Evolutionary conservation across 495 filamentous ascomycete genomes (phyloP).

Genomic region (Daldinia bambusicola): DNA sequence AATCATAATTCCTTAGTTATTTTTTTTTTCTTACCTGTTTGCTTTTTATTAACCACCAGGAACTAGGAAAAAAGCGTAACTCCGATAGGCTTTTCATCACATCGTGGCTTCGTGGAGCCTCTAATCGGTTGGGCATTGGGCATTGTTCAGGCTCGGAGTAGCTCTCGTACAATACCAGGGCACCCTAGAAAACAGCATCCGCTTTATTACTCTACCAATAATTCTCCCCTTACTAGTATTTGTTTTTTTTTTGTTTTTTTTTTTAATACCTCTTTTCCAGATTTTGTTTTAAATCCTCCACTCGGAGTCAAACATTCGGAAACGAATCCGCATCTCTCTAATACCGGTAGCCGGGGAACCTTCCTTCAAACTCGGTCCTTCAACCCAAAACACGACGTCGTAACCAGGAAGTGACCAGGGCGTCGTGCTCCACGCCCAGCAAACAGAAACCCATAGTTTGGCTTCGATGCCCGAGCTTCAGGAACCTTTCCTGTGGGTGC

Average conservation of each 20-base stretch:
- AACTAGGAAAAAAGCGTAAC: conserved; percentile 5
- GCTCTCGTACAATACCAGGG: neutral
- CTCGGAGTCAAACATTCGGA: conserved; percentile 15
- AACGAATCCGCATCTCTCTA: conserved; percentile 11
- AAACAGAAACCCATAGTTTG: conserved; percentile 25
- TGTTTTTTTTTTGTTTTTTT: neutral
- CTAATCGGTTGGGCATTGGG: conserved; percentile 13
- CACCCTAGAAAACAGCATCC: neutral
- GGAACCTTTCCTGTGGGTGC: conserved; percentile 24
- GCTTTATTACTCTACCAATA: neutral
- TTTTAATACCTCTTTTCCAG: too few relatives aligned
- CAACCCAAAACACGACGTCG: conserved; percentile 12
- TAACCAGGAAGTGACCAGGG: conserved; percentile 12
- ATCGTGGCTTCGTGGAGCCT: conserved; percentile 11
- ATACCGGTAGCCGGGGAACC: conserved; percentile 9
- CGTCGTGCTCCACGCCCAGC: conserved; percentile 18
- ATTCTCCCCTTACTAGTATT: neutral
- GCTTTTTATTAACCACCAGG: conserved; percentile 2
- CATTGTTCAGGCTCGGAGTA: neutral
- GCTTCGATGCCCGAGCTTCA: conserved; percentile 20
- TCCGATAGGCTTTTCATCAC: conserved; percentile 22
- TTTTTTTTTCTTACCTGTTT: neutral
- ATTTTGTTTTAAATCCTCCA: neutral
- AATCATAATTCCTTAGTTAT: conserved; percentile 6
- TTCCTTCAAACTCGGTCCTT: conserved; percentile 12